Evolutionary conservation across 73 alveolate species (phyloP).

Genomic region (Paraurostyla sp.): DNA sequence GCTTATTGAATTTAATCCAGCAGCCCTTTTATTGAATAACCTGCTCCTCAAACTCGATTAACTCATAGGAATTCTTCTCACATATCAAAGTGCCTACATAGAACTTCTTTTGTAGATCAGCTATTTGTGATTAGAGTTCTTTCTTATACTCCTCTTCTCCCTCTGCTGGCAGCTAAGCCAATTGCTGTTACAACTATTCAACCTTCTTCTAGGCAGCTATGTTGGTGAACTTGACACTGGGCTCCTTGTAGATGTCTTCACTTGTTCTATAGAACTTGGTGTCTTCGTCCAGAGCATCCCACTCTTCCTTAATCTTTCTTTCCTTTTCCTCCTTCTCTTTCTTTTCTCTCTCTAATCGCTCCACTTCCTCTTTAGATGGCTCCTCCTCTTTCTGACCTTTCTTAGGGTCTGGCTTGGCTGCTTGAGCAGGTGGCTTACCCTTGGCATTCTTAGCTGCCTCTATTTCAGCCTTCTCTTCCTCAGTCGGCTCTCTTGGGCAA

Average conservation of each 20-base stretch:
- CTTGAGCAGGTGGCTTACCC: constrained; percentile 61
- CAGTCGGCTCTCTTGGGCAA: constrained; percentile 80
- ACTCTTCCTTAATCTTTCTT: constrained; percentile 77
- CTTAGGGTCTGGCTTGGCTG: constrained; percentile 77
- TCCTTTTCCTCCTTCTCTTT: constrained; percentile 82
- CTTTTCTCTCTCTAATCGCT: constrained; percentile 73
- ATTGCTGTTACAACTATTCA: constrained; percentile 72
- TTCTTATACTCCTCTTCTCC: constrained; percentile 74
- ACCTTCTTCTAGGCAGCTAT: constrained; percentile 82
- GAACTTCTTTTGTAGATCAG: constrained; percentile 67
- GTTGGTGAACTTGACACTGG: constrained; percentile 82
- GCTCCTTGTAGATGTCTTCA: constrained; percentile 83
- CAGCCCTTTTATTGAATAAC: constrained; percentile 85
- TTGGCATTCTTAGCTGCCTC: constrained; percentile 84
- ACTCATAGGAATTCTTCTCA: constrained; percentile 69
- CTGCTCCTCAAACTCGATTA: constrained; percentile 83
- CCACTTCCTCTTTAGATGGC: constrained; percentile 85
- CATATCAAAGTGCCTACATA: constrained; percentile 52
- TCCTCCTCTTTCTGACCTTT: constrained; percentile 78
- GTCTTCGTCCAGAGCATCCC: constrained; percentile 87
- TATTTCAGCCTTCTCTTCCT: constrained; percentile 83
- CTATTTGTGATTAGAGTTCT: constrained; percentile 72
- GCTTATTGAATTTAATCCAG: constrained; percentile 79
- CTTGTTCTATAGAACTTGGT: constrained; percentile 73
- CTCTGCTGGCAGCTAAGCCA: constrained; percentile 57